Evolutionary conservation across 371 early-diverging fungal genomes (phyloP), one percentile per base, ranked within the genome.

Genomic region (Enterospora canceri): DNA sequence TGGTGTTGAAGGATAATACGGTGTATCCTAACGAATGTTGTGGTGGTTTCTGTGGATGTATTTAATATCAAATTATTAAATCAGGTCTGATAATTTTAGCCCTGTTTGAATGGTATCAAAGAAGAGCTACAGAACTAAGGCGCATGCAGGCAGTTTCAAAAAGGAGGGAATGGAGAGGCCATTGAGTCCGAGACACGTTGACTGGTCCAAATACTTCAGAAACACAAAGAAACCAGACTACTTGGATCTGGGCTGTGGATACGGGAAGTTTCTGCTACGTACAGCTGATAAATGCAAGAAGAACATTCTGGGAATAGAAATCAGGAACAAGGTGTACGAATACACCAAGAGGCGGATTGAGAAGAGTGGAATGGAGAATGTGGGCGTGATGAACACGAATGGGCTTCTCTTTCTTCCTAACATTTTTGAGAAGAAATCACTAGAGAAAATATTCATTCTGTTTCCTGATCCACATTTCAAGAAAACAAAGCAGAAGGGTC

Each of bases 381-480:
- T 90, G 0, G 86, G 89, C 0, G 89, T 94, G 46, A 86, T 92
- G 80, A 85, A 94, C 46, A 91, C 92, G 85, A 98, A 98, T 80
- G 93, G 92, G 59, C 91, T 94, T 90, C 91, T 95, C 79, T 98
- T 92, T 76, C 78, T 92, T 74, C 92, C 93, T 62, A 94, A 97
- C 84, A 92, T 94, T 78, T 92, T 97, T 73, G 83, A 84, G 66
- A 89, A 91, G 82, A 90, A 85, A 3, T 76, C 89, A 85, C 83
- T 98, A 47, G 84, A 87, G 34, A 97, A 97, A 81, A 85, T 97
- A 76, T 97, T 98, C 77, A 90, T 98, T 78, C 84, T 98, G 71
- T 86, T 85, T 71, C 91, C 93, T 54, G 99, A 98, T 81, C 99
- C 99, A 26, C 97, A 97, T 75, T 98, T 98, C 80, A 98, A 98